Evolutionary conservation across 345 rosid species (phyloP), one percentile per base, ranked within the genome.

Genomic region (Euclidium syriacum): DNA sequence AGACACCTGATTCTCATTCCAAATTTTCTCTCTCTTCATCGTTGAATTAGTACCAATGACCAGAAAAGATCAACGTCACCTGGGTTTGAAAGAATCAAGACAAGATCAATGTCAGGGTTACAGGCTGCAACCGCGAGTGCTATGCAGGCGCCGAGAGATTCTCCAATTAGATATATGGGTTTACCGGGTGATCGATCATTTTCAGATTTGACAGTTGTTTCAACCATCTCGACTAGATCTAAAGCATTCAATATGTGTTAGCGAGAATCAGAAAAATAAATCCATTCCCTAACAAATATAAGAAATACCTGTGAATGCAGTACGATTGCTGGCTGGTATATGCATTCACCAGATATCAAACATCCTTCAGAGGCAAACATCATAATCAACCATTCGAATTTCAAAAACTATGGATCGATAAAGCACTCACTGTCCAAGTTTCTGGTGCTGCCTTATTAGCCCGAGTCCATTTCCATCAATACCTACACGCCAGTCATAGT

Each of bases 151-250:
- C 88, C 86, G 60, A 85, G 62, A 40, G 86, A 80, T 49, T 85
- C 91, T 29, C 88, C 91, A 30, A 79, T 74, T 27, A 85, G 68
- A 74, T 80, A 82, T 55, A 85, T 80, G 33, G 91, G 91, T 49
- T 80, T 64, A 11, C 60, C 64, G 10, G 82, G 83, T 7, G 59
- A 68, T 18, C 27, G 19, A 22, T 18, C 0, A 49, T 22, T 58
- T 65, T 79, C 79, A 20, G 78, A 55, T 65, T 51, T 74, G 17
- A 77, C 76, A 12, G 75, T 70, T 40, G 43, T 55, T 70, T 80
- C 84, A 27, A 80, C 68, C 69, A 82, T 27, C 78, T 65, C 72
- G 65, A 79, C 80, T 23, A 85, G 77, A 29, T 74, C 91, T 85
- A 71, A 57, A 47, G 25, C 63, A 72, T 19, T 27, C 8, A 23